Evolutionary conservation across 768 basidiomycete species (phyloP).

Genomic region (Pseudohyphozyma bogoriensis): DNA sequence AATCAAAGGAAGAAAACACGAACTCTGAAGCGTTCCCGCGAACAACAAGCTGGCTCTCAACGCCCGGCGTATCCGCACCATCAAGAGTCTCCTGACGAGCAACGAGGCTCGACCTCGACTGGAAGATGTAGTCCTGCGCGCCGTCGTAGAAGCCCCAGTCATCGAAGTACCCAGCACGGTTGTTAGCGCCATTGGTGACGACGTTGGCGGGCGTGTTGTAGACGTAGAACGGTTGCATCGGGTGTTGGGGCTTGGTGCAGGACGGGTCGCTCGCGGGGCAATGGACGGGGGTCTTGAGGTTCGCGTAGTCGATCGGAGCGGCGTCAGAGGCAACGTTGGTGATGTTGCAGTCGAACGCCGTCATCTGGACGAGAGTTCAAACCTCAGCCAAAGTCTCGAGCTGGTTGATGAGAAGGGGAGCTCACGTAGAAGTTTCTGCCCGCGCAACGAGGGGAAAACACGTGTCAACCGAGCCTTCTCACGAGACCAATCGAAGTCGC

Average conservation of each 20-base stretch:
- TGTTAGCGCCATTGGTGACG: background rate
- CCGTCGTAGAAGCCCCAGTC: constrained; percentile 6
- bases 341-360: constrained; percentile 3
- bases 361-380: too few species aligned
- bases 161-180: background rate
- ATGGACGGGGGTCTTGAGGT: constrained; percentile 13
- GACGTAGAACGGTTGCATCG: constrained; percentile 22
- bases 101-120: too few species aligned
- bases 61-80: too few species aligned
- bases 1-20: too few species aligned
- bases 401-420: background rate
- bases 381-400: background rate
- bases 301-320: constrained; percentile 13
- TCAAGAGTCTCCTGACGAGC: too few species aligned
- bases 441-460: too few species aligned
- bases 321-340: constrained; percentile 4
- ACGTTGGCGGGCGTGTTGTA: background rate
- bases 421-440: constrained; percentile 6
- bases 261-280: constrained; percentile 4
- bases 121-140: constrained; percentile 10
- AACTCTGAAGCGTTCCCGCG: too few species aligned
- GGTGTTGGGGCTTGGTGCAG: background rate
- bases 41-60: too few species aligned
- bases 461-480: too few species aligned
- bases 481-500: too few species aligned